Conservation (phyloP, 169 alveolate species). For the Cryptosporidium meleagridis region DNA sequence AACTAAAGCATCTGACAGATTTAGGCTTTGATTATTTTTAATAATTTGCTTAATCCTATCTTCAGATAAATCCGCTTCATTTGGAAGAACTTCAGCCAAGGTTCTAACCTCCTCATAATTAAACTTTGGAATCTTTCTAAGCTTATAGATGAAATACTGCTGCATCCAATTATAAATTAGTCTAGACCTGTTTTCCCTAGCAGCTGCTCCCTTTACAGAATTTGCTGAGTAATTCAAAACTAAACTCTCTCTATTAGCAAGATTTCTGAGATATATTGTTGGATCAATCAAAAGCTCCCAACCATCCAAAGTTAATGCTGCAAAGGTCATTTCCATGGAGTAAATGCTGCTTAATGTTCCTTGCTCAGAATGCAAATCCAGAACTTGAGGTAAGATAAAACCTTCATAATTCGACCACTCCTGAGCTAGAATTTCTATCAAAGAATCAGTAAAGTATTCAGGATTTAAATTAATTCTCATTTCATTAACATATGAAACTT, state of each 20-base stretch:
- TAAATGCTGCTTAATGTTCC: background rate
- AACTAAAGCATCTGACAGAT: background rate
- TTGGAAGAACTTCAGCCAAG: slow-evolving; percentile 3
- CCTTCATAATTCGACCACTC: slow-evolving; percentile 48
- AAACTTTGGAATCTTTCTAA: slow-evolving; percentile 7
- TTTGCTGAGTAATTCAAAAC: background rate
- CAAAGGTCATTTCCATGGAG: background rate
- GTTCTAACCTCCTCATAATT: background rate
- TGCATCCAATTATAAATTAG: slow-evolving; percentile 20
- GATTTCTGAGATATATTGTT: background rate
- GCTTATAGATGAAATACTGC: slow-evolving; percentile 30
- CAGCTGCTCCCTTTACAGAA: background rate
- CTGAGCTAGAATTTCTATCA: slow-evolving; percentile 11
- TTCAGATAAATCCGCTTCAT: background rate
- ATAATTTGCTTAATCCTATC: background rate
- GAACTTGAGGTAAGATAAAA: background rate
- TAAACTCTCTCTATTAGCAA: background rate
- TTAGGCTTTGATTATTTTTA: background rate
- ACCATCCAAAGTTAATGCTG: slow-evolving; percentile 27
- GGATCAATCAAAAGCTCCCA: slow-evolving; percentile 64
- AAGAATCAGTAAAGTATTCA: slow-evolving; percentile 10
- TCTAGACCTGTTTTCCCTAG: slow-evolving; percentile 6
- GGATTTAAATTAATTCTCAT: slow-evolving; percentile 24
- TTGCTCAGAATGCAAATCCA: background rate
- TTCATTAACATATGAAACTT: background rate